phyloP scores from a whole-genome alignment of 2,329 filamentous ascomycete species.

The Fusarium luffae region DNA sequence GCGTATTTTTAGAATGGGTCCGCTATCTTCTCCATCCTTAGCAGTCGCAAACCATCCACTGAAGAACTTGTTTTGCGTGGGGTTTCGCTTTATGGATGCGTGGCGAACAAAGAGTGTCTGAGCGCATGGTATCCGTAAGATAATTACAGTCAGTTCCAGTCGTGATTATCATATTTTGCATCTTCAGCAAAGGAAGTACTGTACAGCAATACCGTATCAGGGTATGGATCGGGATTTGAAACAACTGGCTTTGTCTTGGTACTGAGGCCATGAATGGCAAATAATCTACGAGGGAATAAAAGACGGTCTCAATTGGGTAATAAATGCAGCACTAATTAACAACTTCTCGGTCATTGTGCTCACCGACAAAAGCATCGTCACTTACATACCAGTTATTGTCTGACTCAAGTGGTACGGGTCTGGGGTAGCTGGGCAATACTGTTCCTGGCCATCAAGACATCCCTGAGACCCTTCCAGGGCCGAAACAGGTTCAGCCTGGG shows the following conservation, averaged over 20 bases:
- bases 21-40: constrained; percentile 34
- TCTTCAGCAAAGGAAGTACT: background rate
- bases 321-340: background rate
- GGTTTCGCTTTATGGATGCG: constrained; percentile 29
- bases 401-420: constrained; percentile 36
- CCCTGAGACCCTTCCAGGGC: constrained; percentile 17
- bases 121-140: constrained; percentile 1
- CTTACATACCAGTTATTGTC: constrained; percentile 35
- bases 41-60: constrained; percentile 35
- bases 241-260: background rate
- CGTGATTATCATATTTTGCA: constrained; percentile 25
- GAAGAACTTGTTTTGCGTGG: constrained; percentile 12
- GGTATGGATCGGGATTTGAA: background rate
- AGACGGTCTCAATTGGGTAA: background rate
- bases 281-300: background rate
- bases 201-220: background rate
- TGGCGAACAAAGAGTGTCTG: constrained; percentile 35
- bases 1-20: constrained; percentile 45
- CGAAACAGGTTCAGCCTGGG: constrained; percentile 42
- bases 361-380: constrained; percentile 33
- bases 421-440: constrained; percentile 40
- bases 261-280: background rate
- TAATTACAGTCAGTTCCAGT: constrained; percentile 9
- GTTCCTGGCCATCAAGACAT: constrained; percentile 8
- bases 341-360: constrained; percentile 7